Evolutionary conservation across 208 protist genomes (phyloP).

Genomic region (Trypanosoma lewisi): DNA sequence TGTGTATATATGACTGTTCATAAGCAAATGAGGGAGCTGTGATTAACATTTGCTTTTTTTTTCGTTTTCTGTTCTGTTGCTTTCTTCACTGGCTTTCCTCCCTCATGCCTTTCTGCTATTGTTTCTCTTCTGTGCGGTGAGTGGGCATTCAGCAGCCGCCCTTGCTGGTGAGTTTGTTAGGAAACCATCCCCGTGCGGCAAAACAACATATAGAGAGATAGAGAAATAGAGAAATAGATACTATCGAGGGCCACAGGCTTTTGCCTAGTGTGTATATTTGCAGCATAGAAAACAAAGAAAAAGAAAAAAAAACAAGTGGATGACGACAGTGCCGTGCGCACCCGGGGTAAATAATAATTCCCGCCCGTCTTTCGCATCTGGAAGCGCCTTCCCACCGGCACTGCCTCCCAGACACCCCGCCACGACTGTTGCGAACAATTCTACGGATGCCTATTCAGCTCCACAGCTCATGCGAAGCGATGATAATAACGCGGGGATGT

Average conservation of each 20-base stretch:
- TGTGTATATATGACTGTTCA: conserved; percentile 2
- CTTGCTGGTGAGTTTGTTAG: neutral
- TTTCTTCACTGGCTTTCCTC: neutral
- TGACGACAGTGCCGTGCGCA: neutral
- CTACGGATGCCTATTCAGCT: neutral
- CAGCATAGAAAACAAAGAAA: neutral
- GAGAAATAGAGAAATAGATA: conserved; percentile 4
- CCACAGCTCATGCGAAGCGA: neutral
- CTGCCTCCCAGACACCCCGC: conserved; percentile 19
- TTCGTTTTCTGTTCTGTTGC: conserved; percentile 3
- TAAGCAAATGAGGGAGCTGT: too few relatives aligned
- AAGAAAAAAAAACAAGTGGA: conserved; percentile 2
- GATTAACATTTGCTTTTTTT: neutral
- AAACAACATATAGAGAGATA: conserved; percentile 2
- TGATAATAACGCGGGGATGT: neutral
- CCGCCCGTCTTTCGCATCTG: conserved; percentile 6
- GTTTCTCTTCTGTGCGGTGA: neutral
- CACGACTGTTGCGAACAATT: neutral
- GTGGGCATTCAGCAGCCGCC: neutral
- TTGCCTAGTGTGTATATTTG: too few relatives aligned
- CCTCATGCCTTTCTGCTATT: neutral
- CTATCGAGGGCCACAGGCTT: too few relatives aligned
- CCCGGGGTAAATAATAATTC: conserved; percentile 9
- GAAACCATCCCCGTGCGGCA: neutral
- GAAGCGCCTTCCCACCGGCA: conserved; percentile 21